Evolutionary conservation across 2,329 filamentous ascomycete species (phyloP).

Genomic region (Fusarium secorum): DNA sequence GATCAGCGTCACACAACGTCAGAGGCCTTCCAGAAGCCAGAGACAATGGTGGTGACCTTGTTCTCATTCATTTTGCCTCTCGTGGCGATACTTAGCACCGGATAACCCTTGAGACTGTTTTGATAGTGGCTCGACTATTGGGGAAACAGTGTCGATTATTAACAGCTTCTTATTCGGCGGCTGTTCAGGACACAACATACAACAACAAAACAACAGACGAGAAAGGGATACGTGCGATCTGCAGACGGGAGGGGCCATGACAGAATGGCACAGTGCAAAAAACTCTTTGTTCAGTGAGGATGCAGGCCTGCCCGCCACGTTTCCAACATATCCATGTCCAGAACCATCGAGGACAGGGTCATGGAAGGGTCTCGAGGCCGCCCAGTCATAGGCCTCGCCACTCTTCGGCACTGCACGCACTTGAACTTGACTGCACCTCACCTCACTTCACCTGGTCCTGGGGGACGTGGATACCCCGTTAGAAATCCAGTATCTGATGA

Average conservation of each 20-base stretch:
- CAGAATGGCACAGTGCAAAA: slow-evolving; percentile 33
- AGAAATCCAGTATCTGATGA: slow-evolving; percentile 15
- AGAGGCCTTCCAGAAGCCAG: slow-evolving; percentile 26
- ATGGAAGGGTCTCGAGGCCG: slow-evolving; percentile 28
- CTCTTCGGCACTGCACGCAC: slow-evolving; percentile 32
- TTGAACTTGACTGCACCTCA: slow-evolving; percentile 21
- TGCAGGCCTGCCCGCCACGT: slow-evolving; percentile 39
- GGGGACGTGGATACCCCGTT: neutral
- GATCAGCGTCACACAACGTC: slow-evolving; percentile 4
- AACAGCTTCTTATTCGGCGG: slow-evolving; percentile 25
- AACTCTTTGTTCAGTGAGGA: neutral
- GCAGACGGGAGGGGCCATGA: slow-evolving; percentile 29
- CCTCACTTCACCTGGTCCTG: neutral
- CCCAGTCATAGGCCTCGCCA: slow-evolving; percentile 36
- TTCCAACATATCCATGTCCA: slow-evolving; percentile 37
- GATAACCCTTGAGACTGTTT: slow-evolving; percentile 7
- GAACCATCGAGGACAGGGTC: slow-evolving; percentile 20
- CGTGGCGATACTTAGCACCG: slow-evolving; percentile 17
- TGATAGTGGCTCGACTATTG: slow-evolving; percentile 19
- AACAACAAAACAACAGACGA: slow-evolving; percentile 6
- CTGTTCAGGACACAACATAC: slow-evolving; percentile 19
- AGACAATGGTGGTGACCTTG: slow-evolving; percentile 6
- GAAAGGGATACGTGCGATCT: slow-evolving; percentile 24
- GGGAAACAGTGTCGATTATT: slow-evolving; percentile 23
- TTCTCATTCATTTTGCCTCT: slow-evolving; percentile 23